Percentiles rank a stretch among this genome's conserved stretches.
Conservation (phyloP, 2,329 filamentous ascomycete genomes). For the Neofusicoccum umdonicola region DNA sequence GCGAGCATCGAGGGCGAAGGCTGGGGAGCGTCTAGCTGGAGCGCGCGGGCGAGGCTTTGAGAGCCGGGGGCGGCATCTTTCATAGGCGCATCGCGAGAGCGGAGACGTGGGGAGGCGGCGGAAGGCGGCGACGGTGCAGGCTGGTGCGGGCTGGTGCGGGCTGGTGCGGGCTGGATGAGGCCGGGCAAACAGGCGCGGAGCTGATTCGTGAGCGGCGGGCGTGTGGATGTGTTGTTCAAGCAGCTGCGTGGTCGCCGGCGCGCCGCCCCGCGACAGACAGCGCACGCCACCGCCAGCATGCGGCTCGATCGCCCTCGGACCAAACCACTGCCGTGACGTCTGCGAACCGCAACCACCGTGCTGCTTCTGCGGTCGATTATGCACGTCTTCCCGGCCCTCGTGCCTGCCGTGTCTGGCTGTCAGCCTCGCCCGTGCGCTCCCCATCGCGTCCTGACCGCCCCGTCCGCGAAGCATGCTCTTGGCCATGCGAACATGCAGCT, state of each 20-base stretch:
- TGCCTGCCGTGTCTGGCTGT: no score
- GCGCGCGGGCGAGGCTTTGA: not conserved
- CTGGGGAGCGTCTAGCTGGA: not conserved
- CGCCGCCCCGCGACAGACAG: not conserved
- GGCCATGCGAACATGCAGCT: no score
- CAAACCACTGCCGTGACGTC: not conserved
- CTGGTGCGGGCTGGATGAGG: not conserved
- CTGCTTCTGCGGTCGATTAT: no score
- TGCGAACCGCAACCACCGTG: no score
- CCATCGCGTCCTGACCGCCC: no score
- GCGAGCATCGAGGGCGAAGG: not conserved
- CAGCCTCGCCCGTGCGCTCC: no score
- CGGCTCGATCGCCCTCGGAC: not conserved
- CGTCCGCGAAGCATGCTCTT: no score
- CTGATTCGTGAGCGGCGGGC: constrained; percentile 2
- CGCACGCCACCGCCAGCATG: constrained; percentile 1
- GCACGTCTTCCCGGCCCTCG: no score
- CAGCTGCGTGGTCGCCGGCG: constrained; percentile 1
- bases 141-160: not conserved
- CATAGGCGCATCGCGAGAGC: not conserved
- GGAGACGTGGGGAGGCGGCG: not conserved
- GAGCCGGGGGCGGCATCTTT: not conserved
- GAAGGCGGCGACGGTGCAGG: not conserved
- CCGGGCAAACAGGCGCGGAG: not conserved
- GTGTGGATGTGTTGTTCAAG: constrained; percentile 7